Conservation (phyloP, 2,329 filamentous ascomycete species). For the Lizonia empirigonia region DNA sequence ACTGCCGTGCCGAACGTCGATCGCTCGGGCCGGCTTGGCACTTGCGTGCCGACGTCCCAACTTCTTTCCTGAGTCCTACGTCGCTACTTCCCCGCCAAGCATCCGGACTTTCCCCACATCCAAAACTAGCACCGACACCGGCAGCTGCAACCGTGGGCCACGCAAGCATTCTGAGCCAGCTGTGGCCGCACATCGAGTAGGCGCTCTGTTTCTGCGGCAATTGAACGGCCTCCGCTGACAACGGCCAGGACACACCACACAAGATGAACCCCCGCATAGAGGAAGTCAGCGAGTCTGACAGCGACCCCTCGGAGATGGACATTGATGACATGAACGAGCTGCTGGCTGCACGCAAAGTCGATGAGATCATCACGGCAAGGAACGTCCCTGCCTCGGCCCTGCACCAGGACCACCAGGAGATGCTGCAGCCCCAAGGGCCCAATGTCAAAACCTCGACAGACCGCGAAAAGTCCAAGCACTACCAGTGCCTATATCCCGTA, state of each 20-base stretch:
- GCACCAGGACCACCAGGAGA: conserved; percentile 35
- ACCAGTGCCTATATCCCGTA: conserved; percentile 89
- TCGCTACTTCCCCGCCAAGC: conserved; percentile 20
- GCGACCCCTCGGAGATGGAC: conserved; percentile 69
- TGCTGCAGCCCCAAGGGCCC: conserved; percentile 46
- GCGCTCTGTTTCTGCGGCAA: not conserved
- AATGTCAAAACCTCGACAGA: conserved; percentile 50
- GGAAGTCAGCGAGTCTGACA: conserved; percentile 84
- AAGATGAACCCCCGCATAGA: conserved; percentile 76
- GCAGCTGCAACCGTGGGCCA: conserved; percentile 2
- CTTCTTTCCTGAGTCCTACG: conserved; percentile 7
- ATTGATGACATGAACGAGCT: conserved; percentile 79
- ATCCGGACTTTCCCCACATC: conserved; percentile 17
- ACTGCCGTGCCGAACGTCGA: conserved; percentile 7
- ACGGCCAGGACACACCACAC: conserved; percentile 3
- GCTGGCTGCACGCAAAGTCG: conserved; percentile 41
- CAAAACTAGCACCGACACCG: conserved; percentile 8
- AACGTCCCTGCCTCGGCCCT: conserved; percentile 27
- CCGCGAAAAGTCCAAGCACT: conserved; percentile 69
- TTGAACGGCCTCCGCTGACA: not conserved
- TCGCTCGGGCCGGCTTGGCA: conserved; percentile 11
- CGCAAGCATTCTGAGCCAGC: not conserved
- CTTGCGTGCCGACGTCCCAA: conserved; percentile 2
- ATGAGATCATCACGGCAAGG: conserved; percentile 57
- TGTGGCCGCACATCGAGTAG: conserved; percentile 1